Evolutionary conservation across 2,329 filamentous ascomycete genomes (phyloP), one percentile per base, ranked within the genome.

Genomic region (Apiospora pterosperma): DNA sequence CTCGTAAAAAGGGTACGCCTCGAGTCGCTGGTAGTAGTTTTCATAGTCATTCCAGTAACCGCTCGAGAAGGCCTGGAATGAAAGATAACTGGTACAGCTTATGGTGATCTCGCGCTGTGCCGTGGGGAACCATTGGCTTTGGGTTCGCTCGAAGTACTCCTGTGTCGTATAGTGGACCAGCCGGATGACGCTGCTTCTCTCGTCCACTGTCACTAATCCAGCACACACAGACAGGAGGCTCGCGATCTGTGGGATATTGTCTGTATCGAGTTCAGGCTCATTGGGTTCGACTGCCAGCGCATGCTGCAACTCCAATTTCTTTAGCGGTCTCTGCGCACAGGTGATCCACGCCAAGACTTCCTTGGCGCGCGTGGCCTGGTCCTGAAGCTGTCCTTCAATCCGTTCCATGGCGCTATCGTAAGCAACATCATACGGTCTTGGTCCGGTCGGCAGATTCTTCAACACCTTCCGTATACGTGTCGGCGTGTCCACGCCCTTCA

Each of bases 131-230:
- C 75, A 78, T 4, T 0, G 21, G 36, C 12, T 64, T 62, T 3
- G n/a, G n/a, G 67, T 76, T 23, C 66, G 59, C 42, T 78, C 71
- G 59, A 83, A 76, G 67, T 80, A 83, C 48, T 81, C 75, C 52
- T 81, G 77, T 1, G 79, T 73, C 0, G 81, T 82, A 64, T 80
- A 80, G 64, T 83, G 80, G 3, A 81, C 79, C 0, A 82, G 65
- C 3, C 78, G 74, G 31, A 82, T 69, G n/a, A 76, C 70, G 11
- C 70, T 61, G 60, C 72, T 81, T 38, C 77, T 67, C 38, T 77
- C 65, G 36, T 82, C 77, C 5, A 79, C 52, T 0, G 73, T 76
- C 2, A 82, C 75, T 12, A 83, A 62, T 1, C 80, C 79, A 31
- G 74, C 74, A 62, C 79, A 81, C 0, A 72, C 69, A 3, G 75